A percentile compares a stretch with the other conserved stretches of the same genome.
Conservation (phyloP, 345 rosid genomes). For the Turnera subulata region DNA sequence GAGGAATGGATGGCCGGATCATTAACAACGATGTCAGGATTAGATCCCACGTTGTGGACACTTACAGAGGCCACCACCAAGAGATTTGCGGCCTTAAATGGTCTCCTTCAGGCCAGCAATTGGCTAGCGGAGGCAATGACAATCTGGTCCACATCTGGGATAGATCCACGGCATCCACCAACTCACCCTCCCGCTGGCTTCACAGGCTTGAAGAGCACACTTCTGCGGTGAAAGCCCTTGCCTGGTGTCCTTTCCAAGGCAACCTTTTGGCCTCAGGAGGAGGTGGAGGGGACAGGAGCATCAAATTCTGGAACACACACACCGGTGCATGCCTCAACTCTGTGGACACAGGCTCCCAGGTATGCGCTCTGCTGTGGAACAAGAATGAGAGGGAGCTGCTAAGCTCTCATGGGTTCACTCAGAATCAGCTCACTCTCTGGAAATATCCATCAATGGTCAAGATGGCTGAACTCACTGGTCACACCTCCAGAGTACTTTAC, state of each 20-base stretch:
- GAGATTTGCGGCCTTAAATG: conserved; percentile 53
- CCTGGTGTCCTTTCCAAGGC: conserved; percentile 60
- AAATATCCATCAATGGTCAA: conserved; percentile 53
- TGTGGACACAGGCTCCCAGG: conserved; percentile 45
- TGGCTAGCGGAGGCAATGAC: conserved; percentile 55
- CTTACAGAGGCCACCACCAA: conserved; percentile 43
- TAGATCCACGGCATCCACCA: conserved; percentile 36
- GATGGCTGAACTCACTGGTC: conserved; percentile 43
- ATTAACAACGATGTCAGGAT: conserved; percentile 49
- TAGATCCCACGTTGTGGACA: conserved; percentile 40
- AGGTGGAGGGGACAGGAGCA: conserved; percentile 43
- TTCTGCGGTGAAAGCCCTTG: conserved; percentile 60
- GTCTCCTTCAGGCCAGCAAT: conserved; percentile 49
- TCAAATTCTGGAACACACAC: conserved; percentile 49
- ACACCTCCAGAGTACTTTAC: conserved; percentile 49
- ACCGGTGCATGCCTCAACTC: conserved; percentile 54
- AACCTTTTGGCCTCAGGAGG: conserved; percentile 52
- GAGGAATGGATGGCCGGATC: conserved; percentile 46
- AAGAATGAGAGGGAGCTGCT: conserved; percentile 49
- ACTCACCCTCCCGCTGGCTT: conserved; percentile 44
- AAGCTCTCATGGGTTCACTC: conserved; percentile 49
- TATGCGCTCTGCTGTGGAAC: conserved; percentile 48
- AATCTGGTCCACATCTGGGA: conserved; percentile 50
- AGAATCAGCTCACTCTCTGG: conserved; percentile 47
- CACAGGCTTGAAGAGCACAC: conserved; percentile 51